phyloP scores from a whole-genome alignment of 139 green algal genomes.

The Micractinium sp. region DNA sequence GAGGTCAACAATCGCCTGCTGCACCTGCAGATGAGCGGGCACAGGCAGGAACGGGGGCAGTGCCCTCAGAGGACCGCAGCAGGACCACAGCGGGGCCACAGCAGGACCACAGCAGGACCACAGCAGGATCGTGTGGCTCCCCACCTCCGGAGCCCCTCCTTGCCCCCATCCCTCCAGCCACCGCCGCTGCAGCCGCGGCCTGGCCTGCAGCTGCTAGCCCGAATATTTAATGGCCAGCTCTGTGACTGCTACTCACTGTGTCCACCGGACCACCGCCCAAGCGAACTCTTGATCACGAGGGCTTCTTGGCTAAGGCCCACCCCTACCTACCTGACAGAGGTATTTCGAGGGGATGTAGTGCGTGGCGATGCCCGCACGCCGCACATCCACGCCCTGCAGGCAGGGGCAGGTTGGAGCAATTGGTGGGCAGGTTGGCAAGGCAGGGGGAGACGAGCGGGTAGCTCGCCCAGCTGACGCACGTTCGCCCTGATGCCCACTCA shows the following conservation, averaged over 20 bases:
- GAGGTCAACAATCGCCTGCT: slow-evolving; percentile 16
- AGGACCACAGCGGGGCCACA: too few relatives aligned
- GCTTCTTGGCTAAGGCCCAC: too few relatives aligned
- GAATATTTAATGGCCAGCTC: background rate
- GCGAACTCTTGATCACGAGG: too few relatives aligned
- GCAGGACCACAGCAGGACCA: too few relatives aligned
- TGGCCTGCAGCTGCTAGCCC: background rate
- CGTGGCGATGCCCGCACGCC: slow-evolving; percentile 81
- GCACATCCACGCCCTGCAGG: slow-evolving; percentile 68
- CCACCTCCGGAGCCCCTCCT: too few relatives aligned
- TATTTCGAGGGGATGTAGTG: slow-evolving; percentile 77
- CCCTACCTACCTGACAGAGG: slow-evolving; percentile 53
- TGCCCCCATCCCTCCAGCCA: background rate
- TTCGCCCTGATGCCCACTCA: too few relatives aligned
- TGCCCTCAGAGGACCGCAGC: background rate
- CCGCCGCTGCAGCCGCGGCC: background rate
- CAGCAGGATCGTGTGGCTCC: too few relatives aligned
- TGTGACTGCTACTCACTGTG: too few relatives aligned
- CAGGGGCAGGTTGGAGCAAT: background rate
- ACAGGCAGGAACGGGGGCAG: too few relatives aligned
- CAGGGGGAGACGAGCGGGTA: too few relatives aligned
- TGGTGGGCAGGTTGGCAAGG: background rate
- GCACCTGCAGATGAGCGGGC: slow-evolving; percentile 32
- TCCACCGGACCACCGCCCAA: background rate
- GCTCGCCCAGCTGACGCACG: too few relatives aligned